Percentiles rank a stretch among this genome's conserved stretches.
phyloP scores from a whole-genome alignment of 2,329 filamentous ascomycete species.

The Ophiostoma pallidulum region DNA sequence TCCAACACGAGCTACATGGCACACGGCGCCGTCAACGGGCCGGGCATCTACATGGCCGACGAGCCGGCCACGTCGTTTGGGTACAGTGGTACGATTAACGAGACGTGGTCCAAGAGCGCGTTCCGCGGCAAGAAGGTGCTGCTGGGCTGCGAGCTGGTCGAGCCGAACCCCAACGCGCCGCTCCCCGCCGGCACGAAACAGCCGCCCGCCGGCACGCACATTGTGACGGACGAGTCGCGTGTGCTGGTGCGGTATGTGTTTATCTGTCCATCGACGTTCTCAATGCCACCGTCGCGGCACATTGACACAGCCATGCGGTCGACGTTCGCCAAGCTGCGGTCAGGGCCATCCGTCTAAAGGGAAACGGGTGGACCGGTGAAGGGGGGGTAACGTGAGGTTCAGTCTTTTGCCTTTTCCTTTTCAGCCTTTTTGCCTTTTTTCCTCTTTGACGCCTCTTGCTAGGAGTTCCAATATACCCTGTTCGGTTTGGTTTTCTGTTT shows the following conservation, averaged over 20 bases:
- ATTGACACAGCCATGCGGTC: constrained; percentile 16
- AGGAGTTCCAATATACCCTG: not conserved
- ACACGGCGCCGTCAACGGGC: constrained; percentile 12
- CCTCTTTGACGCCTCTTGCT: not conserved
- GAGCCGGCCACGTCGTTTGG: constrained; percentile 13
- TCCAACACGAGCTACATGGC: constrained; percentile 14
- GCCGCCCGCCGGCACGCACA: constrained; percentile 10
- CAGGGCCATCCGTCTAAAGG: constrained; percentile 1
- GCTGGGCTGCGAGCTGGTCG: constrained; percentile 19
- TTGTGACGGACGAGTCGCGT: constrained; percentile 14
- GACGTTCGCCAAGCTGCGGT: constrained; percentile 14
- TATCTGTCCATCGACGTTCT: constrained; percentile 16
- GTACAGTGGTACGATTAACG: constrained; percentile 10
- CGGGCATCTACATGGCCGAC: constrained; percentile 16
- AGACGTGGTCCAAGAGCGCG: constrained; percentile 14
- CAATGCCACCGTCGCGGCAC: constrained; percentile 15
- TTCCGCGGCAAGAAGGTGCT: constrained; percentile 13
- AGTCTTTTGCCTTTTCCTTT: not conserved
- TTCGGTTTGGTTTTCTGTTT: not conserved
- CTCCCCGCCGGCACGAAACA: not conserved
- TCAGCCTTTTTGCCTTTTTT: not conserved
- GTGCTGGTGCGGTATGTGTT: constrained; percentile 21
- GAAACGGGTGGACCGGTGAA: too few relatives aligned
- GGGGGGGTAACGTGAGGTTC: too few relatives aligned
- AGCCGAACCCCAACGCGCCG: constrained; percentile 7